phyloP scores from a whole-genome alignment of 495 filamentous ascomycete genomes.

The Peziza echinospora region DNA sequence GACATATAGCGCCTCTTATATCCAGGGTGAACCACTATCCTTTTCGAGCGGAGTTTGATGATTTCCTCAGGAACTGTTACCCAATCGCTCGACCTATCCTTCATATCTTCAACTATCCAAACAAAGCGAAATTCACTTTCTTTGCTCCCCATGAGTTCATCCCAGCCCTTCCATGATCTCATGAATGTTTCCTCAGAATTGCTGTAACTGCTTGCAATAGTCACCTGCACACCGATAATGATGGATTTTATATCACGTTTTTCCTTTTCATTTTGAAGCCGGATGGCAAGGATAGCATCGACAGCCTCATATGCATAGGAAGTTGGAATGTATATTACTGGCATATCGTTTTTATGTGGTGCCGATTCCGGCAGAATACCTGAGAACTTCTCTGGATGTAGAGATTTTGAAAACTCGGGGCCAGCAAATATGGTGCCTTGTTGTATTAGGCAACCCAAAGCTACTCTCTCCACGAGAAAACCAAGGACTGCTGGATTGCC shows the following conservation, averaged over 20 bases:
- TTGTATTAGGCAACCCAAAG: background rate
- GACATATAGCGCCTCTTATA: background rate
- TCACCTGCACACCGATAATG: background rate
- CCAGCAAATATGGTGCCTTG: background rate
- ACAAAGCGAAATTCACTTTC: background rate
- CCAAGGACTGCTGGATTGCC: background rate
- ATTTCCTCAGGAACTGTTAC: background rate
- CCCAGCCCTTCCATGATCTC: background rate
- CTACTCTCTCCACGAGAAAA: background rate
- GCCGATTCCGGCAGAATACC: background rate
- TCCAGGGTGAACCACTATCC: background rate
- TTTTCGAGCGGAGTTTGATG: background rate
- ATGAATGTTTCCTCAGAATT: background rate
- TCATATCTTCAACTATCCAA: background rate
- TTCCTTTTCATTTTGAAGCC: background rate
- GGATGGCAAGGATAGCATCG: background rate
- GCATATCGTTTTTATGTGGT: background rate
- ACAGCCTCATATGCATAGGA: background rate
- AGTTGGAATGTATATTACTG: background rate
- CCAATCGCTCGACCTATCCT: background rate
- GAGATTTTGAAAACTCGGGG: background rate
- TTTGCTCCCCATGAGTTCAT: background rate
- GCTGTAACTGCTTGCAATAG: background rate
- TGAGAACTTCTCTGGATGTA: background rate
- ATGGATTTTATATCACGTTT: no score